Conservation (phyloP, 176 grass and related monocot species). For the Juncus inflexus region DNA sequence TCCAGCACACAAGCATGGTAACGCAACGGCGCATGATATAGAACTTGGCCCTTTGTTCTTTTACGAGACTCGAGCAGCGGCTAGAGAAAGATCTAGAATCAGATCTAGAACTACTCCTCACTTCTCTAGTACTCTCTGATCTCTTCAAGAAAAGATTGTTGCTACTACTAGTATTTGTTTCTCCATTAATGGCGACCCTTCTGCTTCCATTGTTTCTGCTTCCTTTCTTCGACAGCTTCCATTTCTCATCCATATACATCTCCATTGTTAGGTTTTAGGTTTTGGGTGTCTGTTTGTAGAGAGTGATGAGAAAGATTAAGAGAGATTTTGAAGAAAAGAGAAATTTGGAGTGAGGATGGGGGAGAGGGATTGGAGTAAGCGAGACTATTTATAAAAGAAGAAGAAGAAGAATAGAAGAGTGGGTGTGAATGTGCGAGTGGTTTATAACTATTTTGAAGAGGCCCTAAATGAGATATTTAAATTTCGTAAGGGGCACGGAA, state of each 20-base stretch:
- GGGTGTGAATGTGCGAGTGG: background rate
- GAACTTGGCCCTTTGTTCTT: slow-evolving; percentile 89
- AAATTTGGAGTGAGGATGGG: background rate
- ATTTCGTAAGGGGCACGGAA: background rate
- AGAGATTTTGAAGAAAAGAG: slow-evolving; percentile 1
- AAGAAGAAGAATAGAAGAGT: background rate
- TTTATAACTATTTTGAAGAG: slow-evolving; percentile 16
- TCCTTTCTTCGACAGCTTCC: slow-evolving; percentile 88
- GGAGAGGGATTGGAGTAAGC: slow-evolving; percentile 32
- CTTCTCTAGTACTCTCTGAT: slow-evolving; percentile 47
- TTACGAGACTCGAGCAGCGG: slow-evolving; percentile 68
- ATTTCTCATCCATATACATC: slow-evolving; percentile 83
- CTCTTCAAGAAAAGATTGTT: slow-evolving; percentile 36
- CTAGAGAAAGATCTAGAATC: slow-evolving; percentile 52
- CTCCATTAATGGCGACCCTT: slow-evolving; percentile 29
- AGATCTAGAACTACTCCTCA: background rate
- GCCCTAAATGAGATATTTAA: too few relatives aligned
- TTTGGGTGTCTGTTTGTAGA: background rate
- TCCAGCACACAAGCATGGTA: slow-evolving; percentile 93
- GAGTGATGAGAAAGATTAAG: slow-evolving; percentile 3
- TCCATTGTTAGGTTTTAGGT: slow-evolving; percentile 34
- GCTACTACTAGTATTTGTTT: background rate
- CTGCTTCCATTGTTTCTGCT: slow-evolving; percentile 73
- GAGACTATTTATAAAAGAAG: slow-evolving; percentile 55
- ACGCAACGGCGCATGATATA: slow-evolving; percentile 97